Evolutionary conservation across 768 basidiomycete genomes (phyloP).

Genomic region (Russula abietina): DNA sequence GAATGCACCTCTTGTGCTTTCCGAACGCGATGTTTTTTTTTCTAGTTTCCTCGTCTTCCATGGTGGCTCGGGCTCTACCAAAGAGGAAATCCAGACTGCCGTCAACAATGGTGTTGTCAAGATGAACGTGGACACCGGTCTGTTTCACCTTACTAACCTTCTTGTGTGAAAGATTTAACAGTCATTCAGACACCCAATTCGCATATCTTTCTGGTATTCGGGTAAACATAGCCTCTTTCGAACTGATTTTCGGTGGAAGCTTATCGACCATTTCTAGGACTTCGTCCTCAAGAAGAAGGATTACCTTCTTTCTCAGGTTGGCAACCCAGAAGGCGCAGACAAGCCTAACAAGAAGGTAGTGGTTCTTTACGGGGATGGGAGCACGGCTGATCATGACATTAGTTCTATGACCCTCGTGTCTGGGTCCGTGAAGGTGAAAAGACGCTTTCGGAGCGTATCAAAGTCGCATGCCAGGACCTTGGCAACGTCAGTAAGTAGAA

Average conservation of each 20-base stretch:
- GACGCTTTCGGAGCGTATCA: conserved; percentile 80
- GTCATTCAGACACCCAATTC: conserved; percentile 72
- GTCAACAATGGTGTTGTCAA: conserved; percentile 93
- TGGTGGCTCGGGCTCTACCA: conserved; percentile 96
- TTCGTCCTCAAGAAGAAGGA: conserved; percentile 81
- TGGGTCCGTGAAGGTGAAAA: conserved; percentile 99
- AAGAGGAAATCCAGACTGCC: conserved; percentile 91
- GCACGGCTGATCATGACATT: neutral
- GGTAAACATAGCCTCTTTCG: conserved; percentile 35
- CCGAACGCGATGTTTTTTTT: neutral
- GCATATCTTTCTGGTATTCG: conserved; percentile 86
- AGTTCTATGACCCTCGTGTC: conserved; percentile 93
- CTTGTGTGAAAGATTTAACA: conserved; percentile 10
- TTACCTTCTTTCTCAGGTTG: conserved; percentile 86
- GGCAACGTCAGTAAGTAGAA: conserved; percentile 42
- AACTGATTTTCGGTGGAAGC: neutral
- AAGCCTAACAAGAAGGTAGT: conserved; percentile 98
- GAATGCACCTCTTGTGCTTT: neutral
- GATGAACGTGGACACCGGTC: conserved; percentile 96
- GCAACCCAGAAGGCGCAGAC: conserved; percentile 93
- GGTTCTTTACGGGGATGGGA: neutral
- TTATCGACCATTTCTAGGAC: conserved; percentile 44
- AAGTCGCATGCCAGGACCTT: conserved; percentile 89
- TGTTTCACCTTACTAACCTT: conserved; percentile 8
- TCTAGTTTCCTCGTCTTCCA: conserved; percentile 97